Base-by-base conservation (phyloP, 306 rosid genomes). In the Pyrus betulifolia region DNA sequence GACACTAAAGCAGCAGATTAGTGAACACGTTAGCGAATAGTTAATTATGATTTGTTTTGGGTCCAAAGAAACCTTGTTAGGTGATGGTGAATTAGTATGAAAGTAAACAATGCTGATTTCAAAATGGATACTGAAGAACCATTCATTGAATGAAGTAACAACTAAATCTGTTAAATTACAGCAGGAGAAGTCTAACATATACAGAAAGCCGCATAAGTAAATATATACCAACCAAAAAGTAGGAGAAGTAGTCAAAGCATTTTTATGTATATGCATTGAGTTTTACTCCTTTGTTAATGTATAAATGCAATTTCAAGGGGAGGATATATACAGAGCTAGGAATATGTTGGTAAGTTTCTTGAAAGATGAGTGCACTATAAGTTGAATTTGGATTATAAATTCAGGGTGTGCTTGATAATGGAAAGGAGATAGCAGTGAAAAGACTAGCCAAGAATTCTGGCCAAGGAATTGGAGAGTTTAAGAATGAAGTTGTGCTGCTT, bases 391-490 rank as follows among this genome's bases (percentile, higher is more conserved):
- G 15, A n/a, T 67, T 74, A n/a, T 17, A 46, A 27, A 0, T 59
- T 74, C 55, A 79, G 83, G 83, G 83, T 21, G n/a, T 79, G 15
- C 74, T 74, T 13, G n/a, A 35, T 9, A 60, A 67, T 44, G 75
- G 79, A 15, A 71, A 54, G 19, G 75, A 71, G 22, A 33, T 71
- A 54, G 75, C 79, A 68, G 90, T 89, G 51, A 91, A 87, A 85
- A 87, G 90, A 62, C 54, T 91, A 31, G 22, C 76, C 93, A 87
- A 82, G 69, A 2, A 64, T 35, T 91, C 96, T 1, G 81, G 89
- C 4, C 93, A 89, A 83, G 93, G 96, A 30, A 63, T 30, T 68
- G 80, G 81, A 63, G 91, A 91, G 70, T 91, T 91, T 57, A 89
- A 84, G 76, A 91, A 84, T 51, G 93, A 91, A 76, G 84, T 89